Percentiles rank a stretch among this genome's conserved stretches.
Evolutionary conservation across 2,329 filamentous ascomycete genomes (phyloP).

Genomic region (Fusarium dimerum): DNA sequence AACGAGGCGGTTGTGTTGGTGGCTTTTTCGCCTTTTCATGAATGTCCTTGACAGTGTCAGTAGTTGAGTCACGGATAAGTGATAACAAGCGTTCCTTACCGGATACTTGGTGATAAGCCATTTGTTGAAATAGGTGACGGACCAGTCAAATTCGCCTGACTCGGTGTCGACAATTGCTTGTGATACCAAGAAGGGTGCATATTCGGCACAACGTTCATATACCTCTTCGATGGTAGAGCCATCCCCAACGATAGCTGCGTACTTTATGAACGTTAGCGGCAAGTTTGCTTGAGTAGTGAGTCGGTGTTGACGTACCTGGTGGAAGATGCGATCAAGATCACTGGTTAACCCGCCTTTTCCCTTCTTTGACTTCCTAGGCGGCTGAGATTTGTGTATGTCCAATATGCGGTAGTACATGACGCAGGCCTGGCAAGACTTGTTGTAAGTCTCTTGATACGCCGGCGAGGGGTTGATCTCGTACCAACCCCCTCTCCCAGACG

Average conservation of each 20-base stretch:
- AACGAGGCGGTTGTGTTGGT: slow-evolving; percentile 21
- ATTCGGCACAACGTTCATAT: slow-evolving; percentile 45
- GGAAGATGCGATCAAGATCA: slow-evolving; percentile 34
- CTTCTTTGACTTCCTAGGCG: slow-evolving; percentile 32
- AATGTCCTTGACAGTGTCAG: slow-evolving; percentile 25
- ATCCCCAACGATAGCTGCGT: slow-evolving; percentile 53
- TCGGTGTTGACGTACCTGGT: slow-evolving; percentile 26
- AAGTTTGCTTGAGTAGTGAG: not conserved
- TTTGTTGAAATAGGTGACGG: slow-evolving; percentile 47
- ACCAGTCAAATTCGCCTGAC: slow-evolving; percentile 41
- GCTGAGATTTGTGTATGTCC: slow-evolving; percentile 50
- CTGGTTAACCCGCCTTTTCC: slow-evolving; percentile 31
- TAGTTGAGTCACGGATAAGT: not conserved
- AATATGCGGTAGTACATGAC: slow-evolving; percentile 64
- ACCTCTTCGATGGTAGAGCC: slow-evolving; percentile 54
- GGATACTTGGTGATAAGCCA: slow-evolving; percentile 46
- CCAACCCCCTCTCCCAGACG: slow-evolving; percentile 60
- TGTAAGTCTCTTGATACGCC: slow-evolving; percentile 57
- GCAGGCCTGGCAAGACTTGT: slow-evolving; percentile 63
- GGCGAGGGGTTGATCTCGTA: slow-evolving; percentile 64
- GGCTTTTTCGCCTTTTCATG: slow-evolving; percentile 24
- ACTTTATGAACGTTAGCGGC: slow-evolving; percentile 35
- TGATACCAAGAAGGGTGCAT: slow-evolving; percentile 53
- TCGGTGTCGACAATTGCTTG: slow-evolving; percentile 48
- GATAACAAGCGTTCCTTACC: slow-evolving; percentile 33